Percentiles rank a stretch among this genome's conserved stretches.
These are phyloP conservation scores for Cymbopogon flexuosus DNA, from an alignment of 202 grass and related monocot genomes.

Conservation along the genomic window DNA sequence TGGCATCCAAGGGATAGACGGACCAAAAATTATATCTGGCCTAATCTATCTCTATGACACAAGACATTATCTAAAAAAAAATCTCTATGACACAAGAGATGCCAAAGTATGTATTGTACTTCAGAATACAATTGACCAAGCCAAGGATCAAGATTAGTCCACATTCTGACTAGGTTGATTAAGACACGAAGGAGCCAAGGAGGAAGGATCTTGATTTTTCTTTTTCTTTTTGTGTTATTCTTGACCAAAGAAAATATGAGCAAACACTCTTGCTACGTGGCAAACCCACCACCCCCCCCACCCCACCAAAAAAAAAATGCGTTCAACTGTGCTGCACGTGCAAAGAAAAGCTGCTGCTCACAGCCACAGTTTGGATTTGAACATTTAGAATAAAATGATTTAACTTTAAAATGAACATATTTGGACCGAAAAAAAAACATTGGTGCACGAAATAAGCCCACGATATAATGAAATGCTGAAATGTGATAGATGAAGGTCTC, in stretches of 20 bases:
- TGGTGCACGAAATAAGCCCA: too few relatives aligned
- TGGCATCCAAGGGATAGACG: neutral
- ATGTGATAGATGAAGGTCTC: too few relatives aligned
- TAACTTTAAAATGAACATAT: neutral
- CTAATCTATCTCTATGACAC: too few relatives aligned
- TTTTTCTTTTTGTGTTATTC: neutral
- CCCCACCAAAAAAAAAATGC: too few relatives aligned
- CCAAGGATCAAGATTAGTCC: neutral
- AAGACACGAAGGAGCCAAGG: conserved; percentile 1
- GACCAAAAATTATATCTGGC: too few relatives aligned
- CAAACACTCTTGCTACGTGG: neutral
- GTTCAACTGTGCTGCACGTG: neutral
- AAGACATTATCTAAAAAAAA: too few relatives aligned
- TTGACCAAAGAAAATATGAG: neutral
- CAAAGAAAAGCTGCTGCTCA: neutral
- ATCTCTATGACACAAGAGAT: too few relatives aligned
- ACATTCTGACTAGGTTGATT: neutral
- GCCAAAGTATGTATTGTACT: too few relatives aligned
- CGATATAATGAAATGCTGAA: too few relatives aligned
- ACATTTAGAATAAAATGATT: neutral
- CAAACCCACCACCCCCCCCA: neutral
- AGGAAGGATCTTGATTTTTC: neutral
- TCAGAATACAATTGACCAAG: neutral
- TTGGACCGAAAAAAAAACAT: too few relatives aligned
- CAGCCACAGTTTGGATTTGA: neutral